These are phyloP conservation scores for Butyriboletus loyo DNA, from an alignment of 768 basidiomycete species.

Conservation along the genomic window DNA sequence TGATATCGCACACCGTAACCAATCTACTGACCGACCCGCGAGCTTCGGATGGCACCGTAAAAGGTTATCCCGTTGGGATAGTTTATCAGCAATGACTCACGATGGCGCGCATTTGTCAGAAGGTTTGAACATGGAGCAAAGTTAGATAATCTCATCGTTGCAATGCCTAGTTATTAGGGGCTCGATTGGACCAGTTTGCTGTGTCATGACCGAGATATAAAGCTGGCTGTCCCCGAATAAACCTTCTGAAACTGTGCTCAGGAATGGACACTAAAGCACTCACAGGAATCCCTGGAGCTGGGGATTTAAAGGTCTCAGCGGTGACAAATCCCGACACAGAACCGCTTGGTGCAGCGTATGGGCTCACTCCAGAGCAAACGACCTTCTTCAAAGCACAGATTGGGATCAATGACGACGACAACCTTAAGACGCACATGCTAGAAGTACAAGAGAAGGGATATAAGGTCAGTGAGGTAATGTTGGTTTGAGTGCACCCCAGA, in stretches of 20 bases:
- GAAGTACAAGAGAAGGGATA: conserved; percentile 30
- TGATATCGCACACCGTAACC: too few relatives aligned
- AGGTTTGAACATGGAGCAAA: too few relatives aligned
- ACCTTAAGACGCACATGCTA: conserved; percentile 30
- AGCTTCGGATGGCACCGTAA: too few relatives aligned
- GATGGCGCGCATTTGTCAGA: too few relatives aligned
- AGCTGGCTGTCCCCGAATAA: background rate
- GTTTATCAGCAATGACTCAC: too few relatives aligned
- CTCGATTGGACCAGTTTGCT: background rate
- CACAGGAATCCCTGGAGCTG: conserved; percentile 1
- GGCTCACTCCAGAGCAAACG: conserved; percentile 15
- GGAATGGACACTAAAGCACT: background rate
- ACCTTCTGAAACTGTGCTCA: too few relatives aligned
- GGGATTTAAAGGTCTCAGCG: conserved; percentile 6
- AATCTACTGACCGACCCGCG: too few relatives aligned
- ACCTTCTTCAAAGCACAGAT: conserved; percentile 29
- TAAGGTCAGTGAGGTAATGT: conserved; percentile 14
- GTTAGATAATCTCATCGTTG: too few relatives aligned
- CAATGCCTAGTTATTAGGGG: too few relatives aligned
- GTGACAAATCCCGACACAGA: background rate
- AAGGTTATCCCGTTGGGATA: too few relatives aligned
- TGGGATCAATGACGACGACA: conserved; percentile 26
- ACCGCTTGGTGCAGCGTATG: background rate
- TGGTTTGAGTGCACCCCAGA: background rate
- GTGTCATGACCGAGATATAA: background rate